These are phyloP conservation scores for Hanseniaspora valbyensis DNA, from an alignment of 805 yeast genomes.

Conservation along the genomic window DNA sequence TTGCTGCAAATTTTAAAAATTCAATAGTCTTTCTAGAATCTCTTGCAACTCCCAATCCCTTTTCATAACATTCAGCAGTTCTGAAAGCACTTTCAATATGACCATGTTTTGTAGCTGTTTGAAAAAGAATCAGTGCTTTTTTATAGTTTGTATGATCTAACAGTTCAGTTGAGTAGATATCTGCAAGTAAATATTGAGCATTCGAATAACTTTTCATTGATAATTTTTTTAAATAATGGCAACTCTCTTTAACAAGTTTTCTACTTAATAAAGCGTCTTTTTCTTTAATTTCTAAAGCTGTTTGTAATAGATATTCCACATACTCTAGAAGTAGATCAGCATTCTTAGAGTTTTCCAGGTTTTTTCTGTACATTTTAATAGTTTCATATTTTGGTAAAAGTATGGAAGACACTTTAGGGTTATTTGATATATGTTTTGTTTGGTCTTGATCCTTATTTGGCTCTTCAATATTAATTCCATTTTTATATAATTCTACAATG, in stretches of 20 bases:
- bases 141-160: slow-evolving; percentile 67
- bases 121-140: slow-evolving; percentile 68
- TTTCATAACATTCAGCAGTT: slow-evolving; percentile 82
- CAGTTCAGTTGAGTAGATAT: slow-evolving; percentile 75
- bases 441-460: background rate
- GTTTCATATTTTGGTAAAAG: slow-evolving; percentile 29
- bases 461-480: background rate
- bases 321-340: slow-evolving; percentile 80
- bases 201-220: slow-evolving; percentile 74
- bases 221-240: slow-evolving; percentile 53
- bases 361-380: slow-evolving; percentile 45
- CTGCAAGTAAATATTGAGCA: slow-evolving; percentile 88
- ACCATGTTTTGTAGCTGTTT: slow-evolving; percentile 84
- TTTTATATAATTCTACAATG: too few relatives aligned
- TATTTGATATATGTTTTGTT: too few relatives aligned
- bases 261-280: slow-evolving; percentile 28
- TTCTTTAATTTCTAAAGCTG: slow-evolving; percentile 49
- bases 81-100: slow-evolving; percentile 87
- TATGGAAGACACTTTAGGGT: background rate
- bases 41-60: slow-evolving; percentile 83
- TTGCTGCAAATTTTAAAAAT: slow-evolving; percentile 73
- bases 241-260: slow-evolving; percentile 67
- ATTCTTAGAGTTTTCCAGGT: slow-evolving; percentile 53
- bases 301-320: slow-evolving; percentile 81
- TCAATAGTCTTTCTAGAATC: slow-evolving; percentile 81